These are phyloP conservation scores for Rhodotorula paludigena DNA, from an alignment of 768 basidiomycete species.

Conservation along the genomic window DNA sequence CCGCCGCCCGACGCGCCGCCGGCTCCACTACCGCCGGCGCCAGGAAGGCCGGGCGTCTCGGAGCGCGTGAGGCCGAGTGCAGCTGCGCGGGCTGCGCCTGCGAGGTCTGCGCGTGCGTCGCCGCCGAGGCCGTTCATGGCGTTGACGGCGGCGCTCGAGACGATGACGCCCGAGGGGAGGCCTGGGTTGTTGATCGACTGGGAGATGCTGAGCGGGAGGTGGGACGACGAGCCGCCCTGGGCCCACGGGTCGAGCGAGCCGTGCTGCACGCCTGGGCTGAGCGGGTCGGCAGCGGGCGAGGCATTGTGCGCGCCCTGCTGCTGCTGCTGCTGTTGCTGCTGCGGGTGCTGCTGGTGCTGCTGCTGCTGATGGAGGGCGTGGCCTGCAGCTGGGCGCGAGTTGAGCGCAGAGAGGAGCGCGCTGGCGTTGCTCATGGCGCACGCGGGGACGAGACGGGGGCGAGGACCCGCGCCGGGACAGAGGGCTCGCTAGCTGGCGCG, in stretches of 20 bases:
- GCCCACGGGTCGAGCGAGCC: conserved; percentile 42
- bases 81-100: conserved; percentile 3
- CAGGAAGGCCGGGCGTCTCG: conserved; percentile 38
- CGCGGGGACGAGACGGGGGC: too few relatives aligned
- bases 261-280: conserved; percentile 41
- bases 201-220: conserved; percentile 30
- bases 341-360: background rate
- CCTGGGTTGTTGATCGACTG: conserved; percentile 47
- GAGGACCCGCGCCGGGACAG: too few relatives aligned
- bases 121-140: conserved; percentile 33
- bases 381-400: conserved; percentile 8
- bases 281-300: conserved; percentile 16
- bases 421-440: conserved; percentile 32
- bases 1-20: conserved; percentile 7
- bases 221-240: conserved; percentile 16
- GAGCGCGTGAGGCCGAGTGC: conserved; percentile 18
- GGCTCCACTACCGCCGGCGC: conserved; percentile 8
- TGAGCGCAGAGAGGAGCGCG: conserved; percentile 34
- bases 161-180: conserved; percentile 37
- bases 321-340: background rate
- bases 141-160: conserved; percentile 37
- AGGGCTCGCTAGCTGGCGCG: too few relatives aligned
- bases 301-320: conserved; percentile 1
- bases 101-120: background rate
- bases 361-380: background rate